phyloP scores from a whole-genome alignment of 2,329 filamentous ascomycete genomes.

The Nannizzia gypsea region DNA sequence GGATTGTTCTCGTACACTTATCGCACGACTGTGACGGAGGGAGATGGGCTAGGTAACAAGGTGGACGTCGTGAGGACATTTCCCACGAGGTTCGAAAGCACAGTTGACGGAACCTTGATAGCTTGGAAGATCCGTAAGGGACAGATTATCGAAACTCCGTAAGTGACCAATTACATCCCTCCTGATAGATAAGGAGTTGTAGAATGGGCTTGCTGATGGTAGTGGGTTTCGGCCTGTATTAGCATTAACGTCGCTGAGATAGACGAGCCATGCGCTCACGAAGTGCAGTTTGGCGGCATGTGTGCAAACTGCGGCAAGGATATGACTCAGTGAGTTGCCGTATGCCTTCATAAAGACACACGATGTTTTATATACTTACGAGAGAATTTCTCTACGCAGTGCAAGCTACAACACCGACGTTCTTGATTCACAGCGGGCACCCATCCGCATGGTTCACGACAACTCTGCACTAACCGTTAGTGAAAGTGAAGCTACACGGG shows the following conservation, averaged over 20 bases:
- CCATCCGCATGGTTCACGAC: conserved; percentile 90
- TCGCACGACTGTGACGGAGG: conserved; percentile 57
- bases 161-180: conserved; percentile 16
- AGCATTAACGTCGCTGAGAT: conserved; percentile 57
- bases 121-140: conserved; percentile 56
- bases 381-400: conserved; percentile 18
- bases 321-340: conserved; percentile 61
- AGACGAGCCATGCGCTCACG: conserved; percentile 82
- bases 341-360: background rate
- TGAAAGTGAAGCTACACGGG: conserved; percentile 62
- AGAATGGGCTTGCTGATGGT: background rate
- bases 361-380: background rate
- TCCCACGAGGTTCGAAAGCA: conserved; percentile 69
- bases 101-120: conserved; percentile 65
- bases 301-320: conserved; percentile 90
- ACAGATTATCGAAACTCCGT: conserved; percentile 35
- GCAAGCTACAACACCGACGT: conserved; percentile 71
- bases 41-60: conserved; percentile 62
- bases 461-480: conserved; percentile 80
- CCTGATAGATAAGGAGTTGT: background rate
- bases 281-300: conserved; percentile 79
- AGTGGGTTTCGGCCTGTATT: background rate
- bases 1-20: conserved; percentile 80
- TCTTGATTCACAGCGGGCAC: conserved; percentile 70
- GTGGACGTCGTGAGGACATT: conserved; percentile 57